Conservation (phyloP, 257 asterid species). For the Vinca minor region DNA sequence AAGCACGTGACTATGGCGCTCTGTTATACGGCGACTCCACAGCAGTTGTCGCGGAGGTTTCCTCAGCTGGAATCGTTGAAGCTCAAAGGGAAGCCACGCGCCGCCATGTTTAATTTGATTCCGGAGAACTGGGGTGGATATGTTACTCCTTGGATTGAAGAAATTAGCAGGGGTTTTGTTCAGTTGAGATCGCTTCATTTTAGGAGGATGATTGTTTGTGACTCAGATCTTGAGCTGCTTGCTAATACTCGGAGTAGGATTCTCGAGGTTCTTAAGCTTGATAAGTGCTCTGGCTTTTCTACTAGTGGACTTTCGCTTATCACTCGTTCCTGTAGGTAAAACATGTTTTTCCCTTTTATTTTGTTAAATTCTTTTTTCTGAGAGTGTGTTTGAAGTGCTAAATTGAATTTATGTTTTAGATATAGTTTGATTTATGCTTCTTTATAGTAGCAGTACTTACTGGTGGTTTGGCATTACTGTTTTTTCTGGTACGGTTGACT, state of each 20-base stretch:
- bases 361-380: background rate
- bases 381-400: background rate
- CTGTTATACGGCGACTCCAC: constrained; percentile 66
- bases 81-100: constrained; percentile 84
- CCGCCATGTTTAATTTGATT: constrained; percentile 74
- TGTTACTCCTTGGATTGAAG: constrained; percentile 63
- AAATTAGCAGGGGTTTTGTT: constrained; percentile 33
- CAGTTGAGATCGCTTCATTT: constrained; percentile 58
- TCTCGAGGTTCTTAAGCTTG: constrained; percentile 54
- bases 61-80: constrained; percentile 70
- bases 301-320: constrained; percentile 57
- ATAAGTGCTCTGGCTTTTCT: constrained; percentile 80
- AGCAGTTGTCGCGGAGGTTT: constrained; percentile 45
- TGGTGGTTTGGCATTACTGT: background rate
- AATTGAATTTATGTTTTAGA: background rate
- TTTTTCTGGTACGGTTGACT: background rate
- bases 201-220: constrained; percentile 69
- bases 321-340: constrained; percentile 53
- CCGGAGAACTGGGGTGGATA: constrained; percentile 84
- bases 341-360: background rate
- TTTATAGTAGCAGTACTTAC: background rate
- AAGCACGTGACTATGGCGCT: constrained; percentile 76
- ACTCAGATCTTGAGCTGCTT: constrained; percentile 57
- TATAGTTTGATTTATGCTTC: background rate
- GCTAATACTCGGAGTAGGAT: constrained; percentile 29